Evolutionary conservation across 2,329 filamentous ascomycete genomes (phyloP).

Genomic region (Nemania abortiva): DNA sequence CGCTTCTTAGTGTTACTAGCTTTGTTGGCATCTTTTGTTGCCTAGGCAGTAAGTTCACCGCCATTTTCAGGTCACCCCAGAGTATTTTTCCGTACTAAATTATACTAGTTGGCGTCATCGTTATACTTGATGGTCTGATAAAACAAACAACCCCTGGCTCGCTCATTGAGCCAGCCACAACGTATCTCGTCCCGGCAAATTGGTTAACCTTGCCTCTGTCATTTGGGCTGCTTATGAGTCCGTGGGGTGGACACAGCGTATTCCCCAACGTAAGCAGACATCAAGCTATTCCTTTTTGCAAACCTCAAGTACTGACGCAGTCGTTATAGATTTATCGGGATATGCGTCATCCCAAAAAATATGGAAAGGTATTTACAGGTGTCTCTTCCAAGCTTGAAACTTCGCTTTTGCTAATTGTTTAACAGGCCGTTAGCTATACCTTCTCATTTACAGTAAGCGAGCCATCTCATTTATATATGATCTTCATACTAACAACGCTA

Average conservation of each 20-base stretch:
- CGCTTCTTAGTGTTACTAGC: slow-evolving; percentile 88
- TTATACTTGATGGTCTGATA: slow-evolving; percentile 86
- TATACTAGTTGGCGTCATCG: slow-evolving; percentile 78
- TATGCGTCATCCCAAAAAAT: slow-evolving; percentile 83
- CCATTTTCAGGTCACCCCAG: slow-evolving; percentile 5
- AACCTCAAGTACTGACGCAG: slow-evolving; percentile 30
- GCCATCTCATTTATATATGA: not conserved
- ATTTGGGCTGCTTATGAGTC: slow-evolving; percentile 89
- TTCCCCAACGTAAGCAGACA: slow-evolving; percentile 77
- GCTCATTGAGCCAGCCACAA: slow-evolving; percentile 80
- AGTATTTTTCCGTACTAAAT: slow-evolving; percentile 21
- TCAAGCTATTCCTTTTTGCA: not conserved
- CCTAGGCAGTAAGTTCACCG: slow-evolving; percentile 77
- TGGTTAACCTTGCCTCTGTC: slow-evolving; percentile 90
- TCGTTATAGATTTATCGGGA: slow-evolving; percentile 67
- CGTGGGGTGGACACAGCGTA: slow-evolving; percentile 72
- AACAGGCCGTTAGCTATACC: slow-evolving; percentile 78
- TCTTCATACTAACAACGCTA: slow-evolving; percentile 10
- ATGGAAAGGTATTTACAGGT: slow-evolving; percentile 55
- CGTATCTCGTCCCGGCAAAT: slow-evolving; percentile 84
- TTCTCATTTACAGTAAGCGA: slow-evolving; percentile 82
- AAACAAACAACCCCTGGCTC: slow-evolving; percentile 86
- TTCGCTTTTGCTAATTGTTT: slow-evolving; percentile 35
- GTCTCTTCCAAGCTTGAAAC: not conserved
- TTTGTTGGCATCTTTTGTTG: slow-evolving; percentile 93